phyloP scores from a whole-genome alignment of 2,329 filamentous ascomycete genomes.

The Cercospora sp. region DNA sequence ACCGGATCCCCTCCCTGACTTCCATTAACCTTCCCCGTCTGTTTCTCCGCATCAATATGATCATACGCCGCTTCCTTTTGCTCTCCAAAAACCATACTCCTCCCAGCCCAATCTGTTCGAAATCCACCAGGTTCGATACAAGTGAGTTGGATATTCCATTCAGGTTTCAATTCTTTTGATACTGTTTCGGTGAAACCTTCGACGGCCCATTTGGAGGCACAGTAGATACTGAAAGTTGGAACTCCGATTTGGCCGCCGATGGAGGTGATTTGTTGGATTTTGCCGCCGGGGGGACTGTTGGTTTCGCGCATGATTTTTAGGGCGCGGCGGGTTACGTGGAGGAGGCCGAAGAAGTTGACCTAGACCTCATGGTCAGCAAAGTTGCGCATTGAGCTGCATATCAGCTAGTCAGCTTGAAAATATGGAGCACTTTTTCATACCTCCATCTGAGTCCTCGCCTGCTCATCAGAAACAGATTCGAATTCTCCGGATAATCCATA shows the following conservation, averaged over 20 bases:
- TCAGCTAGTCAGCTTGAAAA: too few relatives aligned
- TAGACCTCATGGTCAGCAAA: neutral
- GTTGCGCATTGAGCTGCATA: too few relatives aligned
- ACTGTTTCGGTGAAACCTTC: slow-evolving; percentile 52
- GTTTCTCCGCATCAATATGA: slow-evolving; percentile 48
- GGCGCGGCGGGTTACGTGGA: slow-evolving; percentile 54
- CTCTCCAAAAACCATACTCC: slow-evolving; percentile 50
- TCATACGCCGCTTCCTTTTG: slow-evolving; percentile 50
- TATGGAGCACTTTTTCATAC: too few relatives aligned
- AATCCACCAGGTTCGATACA: slow-evolving; percentile 51
- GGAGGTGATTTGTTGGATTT: slow-evolving; percentile 58
- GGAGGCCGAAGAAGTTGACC: slow-evolving; percentile 60
- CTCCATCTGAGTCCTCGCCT: slow-evolving; percentile 57
- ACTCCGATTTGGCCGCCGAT: slow-evolving; percentile 52
- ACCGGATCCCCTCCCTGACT: slow-evolving; percentile 53
- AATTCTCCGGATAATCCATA: slow-evolving; percentile 57
- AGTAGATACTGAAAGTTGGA: slow-evolving; percentile 46
- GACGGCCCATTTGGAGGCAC: slow-evolving; percentile 49
- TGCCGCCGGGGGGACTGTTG: slow-evolving; percentile 50
- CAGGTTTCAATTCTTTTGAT: slow-evolving; percentile 46
- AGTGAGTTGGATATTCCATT: slow-evolving; percentile 50
- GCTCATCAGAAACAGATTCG: slow-evolving; percentile 52
- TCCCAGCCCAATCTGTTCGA: slow-evolving; percentile 49
- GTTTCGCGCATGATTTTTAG: slow-evolving; percentile 48
- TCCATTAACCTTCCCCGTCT: slow-evolving; percentile 45